Evolutionary conservation across 2,329 filamentous ascomycete species (phyloP), one percentile per base, ranked within the genome.

Genomic region (Fusarium poae): DNA sequence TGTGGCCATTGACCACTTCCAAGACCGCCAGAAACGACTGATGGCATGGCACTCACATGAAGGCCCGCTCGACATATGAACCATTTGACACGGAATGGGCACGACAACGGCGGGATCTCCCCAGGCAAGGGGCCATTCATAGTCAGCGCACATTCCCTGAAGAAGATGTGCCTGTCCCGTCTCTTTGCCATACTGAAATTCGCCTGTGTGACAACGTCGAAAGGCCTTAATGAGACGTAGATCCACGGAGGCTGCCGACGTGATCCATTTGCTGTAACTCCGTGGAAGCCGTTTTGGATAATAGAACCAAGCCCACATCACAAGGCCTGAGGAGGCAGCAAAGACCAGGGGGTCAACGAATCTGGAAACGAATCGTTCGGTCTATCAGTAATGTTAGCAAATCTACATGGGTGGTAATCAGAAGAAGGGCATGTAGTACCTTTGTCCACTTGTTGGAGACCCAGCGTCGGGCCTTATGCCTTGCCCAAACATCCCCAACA

Each of bases 241-340:
- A 76, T 97, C 93, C 21, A 96, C 88, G 44, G 90, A 85, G 5
- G 93, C 93, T 5, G 91, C 91, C 23, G 90, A 89, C 40, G 86
- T 88, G 72, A 97, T 96, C 93, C 93, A 97, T 76, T 89, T 90
- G 73, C 89, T 90, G 80, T 97, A 97, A 39, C 89, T 85, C 29
- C 82, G 84, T 3, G 93, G 93, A 2, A 97, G 84, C 20, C 87
- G 85, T 35, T 87, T 83, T 0, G 93, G 92, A 12, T 83, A 77
- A 80, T 95, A 97, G 77, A 97, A 90, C 92, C 92, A 97, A 20
- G 92, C 87, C 91, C 92, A 95, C 93, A 97, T 97, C 70, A 97
- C 90, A 37, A 92, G 81, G 23, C 89, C 91, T 39, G 87, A 89
- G 21, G 92, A 94, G 34, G 85, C 78, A 44, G 91, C 88, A 77